Evolutionary conservation across 2,329 filamentous ascomycete genomes (phyloP).

Genomic region (Fusarium pseudocircinatum): DNA sequence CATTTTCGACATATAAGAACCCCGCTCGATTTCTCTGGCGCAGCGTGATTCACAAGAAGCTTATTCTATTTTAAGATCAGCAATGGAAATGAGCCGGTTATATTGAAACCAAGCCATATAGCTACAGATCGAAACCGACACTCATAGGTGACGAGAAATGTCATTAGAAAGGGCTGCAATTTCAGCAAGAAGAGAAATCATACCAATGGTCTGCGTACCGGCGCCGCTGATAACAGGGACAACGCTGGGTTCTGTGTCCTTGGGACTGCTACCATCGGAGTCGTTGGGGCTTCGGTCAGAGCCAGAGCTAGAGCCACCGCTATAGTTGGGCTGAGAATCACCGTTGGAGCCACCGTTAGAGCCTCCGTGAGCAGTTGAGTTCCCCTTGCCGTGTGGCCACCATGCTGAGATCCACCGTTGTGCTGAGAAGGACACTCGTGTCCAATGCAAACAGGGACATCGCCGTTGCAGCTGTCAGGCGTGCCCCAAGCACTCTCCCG

Average conservation of each 20-base stretch:
- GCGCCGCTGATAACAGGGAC: background rate
- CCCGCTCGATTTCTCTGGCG: background rate
- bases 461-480: background rate
- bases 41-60: too few relatives aligned
- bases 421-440: background rate
- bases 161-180: background rate
- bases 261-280: background rate
- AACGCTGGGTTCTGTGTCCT: background rate
- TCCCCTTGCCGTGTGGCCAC: background rate
- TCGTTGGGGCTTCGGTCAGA: background rate
- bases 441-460: background rate
- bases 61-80: too few relatives aligned
- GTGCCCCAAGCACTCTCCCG: constrained; percentile 18
- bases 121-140: background rate
- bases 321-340: background rate
- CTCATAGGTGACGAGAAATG: background rate
- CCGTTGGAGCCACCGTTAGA: background rate
- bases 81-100: background rate
- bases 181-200: background rate
- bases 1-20: background rate
- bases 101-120: background rate
- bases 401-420: background rate
- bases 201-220: too few relatives aligned
- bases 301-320: background rate
- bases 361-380: background rate